These are phyloP conservation scores for Sugiyamaella chiloensis DNA, from an alignment of 805 yeast genomes.

Conservation along the genomic window DNA sequence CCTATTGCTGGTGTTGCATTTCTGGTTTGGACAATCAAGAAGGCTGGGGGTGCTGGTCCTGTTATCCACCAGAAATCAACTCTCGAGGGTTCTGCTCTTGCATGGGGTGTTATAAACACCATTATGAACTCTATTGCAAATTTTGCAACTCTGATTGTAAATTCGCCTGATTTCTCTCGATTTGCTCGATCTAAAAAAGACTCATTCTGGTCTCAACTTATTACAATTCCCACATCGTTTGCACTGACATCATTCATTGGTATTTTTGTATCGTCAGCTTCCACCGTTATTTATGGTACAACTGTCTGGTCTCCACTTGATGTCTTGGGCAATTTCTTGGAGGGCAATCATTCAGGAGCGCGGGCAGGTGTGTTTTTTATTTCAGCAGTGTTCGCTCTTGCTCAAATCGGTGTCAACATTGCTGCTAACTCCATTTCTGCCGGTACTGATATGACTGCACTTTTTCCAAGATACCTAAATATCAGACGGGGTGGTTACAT, in stretches of 20 bases:
- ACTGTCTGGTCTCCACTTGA: conserved; percentile 85
- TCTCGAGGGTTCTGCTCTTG: conserved; percentile 58
- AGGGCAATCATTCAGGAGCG: conserved; percentile 43
- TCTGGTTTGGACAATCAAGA: conserved; percentile 76
- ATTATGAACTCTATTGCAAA: conserved; percentile 80
- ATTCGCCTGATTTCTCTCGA: conserved; percentile 88
- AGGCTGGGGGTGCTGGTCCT: conserved; percentile 77
- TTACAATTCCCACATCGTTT: conserved; percentile 74
- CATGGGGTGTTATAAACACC: conserved; percentile 80
- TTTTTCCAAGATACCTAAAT: conserved; percentile 44
- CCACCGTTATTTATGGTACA: conserved; percentile 60
- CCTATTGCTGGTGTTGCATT: conserved; percentile 84
- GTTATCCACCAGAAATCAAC: conserved; percentile 55
- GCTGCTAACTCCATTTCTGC: conserved; percentile 50
- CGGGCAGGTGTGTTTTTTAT: conserved; percentile 80
- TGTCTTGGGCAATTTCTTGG: conserved; percentile 62
- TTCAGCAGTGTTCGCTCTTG: conserved; percentile 65
- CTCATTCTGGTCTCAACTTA: conserved; percentile 52
- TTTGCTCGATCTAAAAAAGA: conserved; percentile 59
- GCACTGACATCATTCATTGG: conserved; percentile 82
- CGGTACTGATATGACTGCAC: conserved; percentile 52
- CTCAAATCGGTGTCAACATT: conserved; percentile 76
- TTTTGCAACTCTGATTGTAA: conserved; percentile 83
- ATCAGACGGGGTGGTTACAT: conserved; percentile 79
- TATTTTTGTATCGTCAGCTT: conserved; percentile 77